Evolutionary conservation across 352 stramenopile species (phyloP).

Genomic region (Phytophthora foliorum): DNA sequence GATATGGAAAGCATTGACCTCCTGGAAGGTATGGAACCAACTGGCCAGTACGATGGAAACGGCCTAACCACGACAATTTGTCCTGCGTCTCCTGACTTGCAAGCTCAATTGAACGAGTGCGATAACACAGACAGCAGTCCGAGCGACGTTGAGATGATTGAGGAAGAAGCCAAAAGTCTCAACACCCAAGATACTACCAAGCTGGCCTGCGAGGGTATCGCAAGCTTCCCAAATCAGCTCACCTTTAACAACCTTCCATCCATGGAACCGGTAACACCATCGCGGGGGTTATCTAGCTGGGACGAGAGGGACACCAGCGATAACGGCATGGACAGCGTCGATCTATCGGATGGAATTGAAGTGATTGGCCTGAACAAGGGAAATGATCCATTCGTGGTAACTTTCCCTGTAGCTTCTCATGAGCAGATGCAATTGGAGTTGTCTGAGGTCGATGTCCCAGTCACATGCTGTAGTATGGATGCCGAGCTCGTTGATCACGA

Average conservation of each 20-base stretch:
- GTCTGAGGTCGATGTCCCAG: background rate
- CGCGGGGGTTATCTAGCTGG: no score
- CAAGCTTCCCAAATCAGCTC: background rate
- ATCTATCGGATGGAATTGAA: background rate
- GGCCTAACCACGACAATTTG: background rate
- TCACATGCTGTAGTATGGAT: background rate
- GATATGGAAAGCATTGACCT: conserved; percentile 17
- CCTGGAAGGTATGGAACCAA: background rate
- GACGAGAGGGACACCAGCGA: background rate
- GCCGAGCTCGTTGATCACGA: background rate
- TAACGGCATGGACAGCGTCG: background rate
- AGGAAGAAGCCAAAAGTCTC: background rate
- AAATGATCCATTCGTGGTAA: background rate
- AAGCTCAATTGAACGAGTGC: background rate
- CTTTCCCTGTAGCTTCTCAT: background rate
- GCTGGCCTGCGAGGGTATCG: background rate
- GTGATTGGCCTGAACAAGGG: background rate
- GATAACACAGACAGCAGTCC: background rate
- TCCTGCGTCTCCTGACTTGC: background rate
- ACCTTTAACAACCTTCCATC: no score
- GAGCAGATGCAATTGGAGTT: background rate
- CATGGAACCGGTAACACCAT: background rate
- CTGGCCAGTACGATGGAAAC: background rate
- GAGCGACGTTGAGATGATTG: background rate
- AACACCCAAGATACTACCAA: background rate